Percentiles rank a stretch among this genome's conserved stretches.
These are phyloP conservation scores for Kernera saxatilis DNA, from an alignment of 345 rosid genomes.

Conservation along the genomic window DNA sequence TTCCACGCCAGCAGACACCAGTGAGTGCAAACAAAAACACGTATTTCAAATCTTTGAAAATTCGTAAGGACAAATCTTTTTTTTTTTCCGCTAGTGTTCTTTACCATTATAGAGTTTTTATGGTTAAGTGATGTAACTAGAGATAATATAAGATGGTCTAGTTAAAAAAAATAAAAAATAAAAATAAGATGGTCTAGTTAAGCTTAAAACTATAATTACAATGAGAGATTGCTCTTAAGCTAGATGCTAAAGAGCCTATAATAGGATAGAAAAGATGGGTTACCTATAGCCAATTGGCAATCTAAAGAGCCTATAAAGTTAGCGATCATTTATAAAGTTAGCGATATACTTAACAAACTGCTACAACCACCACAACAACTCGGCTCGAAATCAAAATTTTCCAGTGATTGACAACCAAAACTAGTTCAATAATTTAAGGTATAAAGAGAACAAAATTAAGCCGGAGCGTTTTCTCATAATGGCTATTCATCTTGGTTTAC, in stretches of 20 bases:
- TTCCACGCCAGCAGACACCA: constrained; percentile 28
- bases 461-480: too few relatives aligned
- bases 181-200: neutral
- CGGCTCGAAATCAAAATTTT: too few relatives aligned
- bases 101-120: neutral
- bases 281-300: neutral
- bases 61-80: neutral
- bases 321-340: too few relatives aligned
- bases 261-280: neutral
- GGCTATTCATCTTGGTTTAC: too few relatives aligned
- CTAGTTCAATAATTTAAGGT: neutral
- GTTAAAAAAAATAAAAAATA: too few relatives aligned
- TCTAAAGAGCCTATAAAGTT: too few relatives aligned
- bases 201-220: neutral
- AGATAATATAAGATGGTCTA: neutral
- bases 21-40: constrained; percentile 24
- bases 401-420: too few relatives aligned
- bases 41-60: constrained; percentile 10
- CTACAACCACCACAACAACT: too few relatives aligned
- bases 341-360: too few relatives aligned
- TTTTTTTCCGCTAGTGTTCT: neutral
- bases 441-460: neutral
- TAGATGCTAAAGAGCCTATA: neutral
- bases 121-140: neutral
- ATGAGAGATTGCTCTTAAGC: neutral